Conservation (phyloP, 2,329 filamentous ascomycete genomes). For the Phoma sp. region DNA sequence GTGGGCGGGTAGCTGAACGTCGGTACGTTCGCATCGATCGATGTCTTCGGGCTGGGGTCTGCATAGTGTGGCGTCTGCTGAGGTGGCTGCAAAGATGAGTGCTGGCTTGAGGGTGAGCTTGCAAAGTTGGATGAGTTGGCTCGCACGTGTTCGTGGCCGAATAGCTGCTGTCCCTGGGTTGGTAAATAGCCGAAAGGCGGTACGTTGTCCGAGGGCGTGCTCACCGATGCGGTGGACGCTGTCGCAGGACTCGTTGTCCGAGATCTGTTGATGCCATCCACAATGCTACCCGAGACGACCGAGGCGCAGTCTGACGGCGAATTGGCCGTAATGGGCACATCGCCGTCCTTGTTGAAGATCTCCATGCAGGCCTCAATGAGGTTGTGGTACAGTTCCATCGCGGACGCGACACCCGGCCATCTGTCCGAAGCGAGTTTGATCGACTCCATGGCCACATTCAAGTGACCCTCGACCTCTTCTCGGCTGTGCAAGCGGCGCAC, state of each 20-base stretch:
- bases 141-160: slow-evolving; percentile 35
- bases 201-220: slow-evolving; percentile 44
- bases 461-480: slow-evolving; percentile 76
- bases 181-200: slow-evolving; percentile 49
- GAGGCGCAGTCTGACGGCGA: slow-evolving; percentile 57
- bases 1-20: slow-evolving; percentile 38
- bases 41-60: slow-evolving; percentile 40
- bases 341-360: slow-evolving; percentile 74
- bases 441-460: slow-evolving; percentile 77
- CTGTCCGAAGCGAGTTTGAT: slow-evolving; percentile 81
- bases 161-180: slow-evolving; percentile 37
- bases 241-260: slow-evolving; percentile 54
- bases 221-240: slow-evolving; percentile 47
- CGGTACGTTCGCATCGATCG: slow-evolving; percentile 37
- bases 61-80: slow-evolving; percentile 37
- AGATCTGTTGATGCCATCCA: slow-evolving; percentile 53
- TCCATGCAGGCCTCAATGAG: slow-evolving; percentile 85
- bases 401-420: slow-evolving; percentile 89
- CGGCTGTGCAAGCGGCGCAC: slow-evolving; percentile 75
- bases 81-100: slow-evolving; percentile 34
- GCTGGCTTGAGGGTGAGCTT: slow-evolving; percentile 28
- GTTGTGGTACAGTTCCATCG: slow-evolving; percentile 84
- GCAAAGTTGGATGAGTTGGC: slow-evolving; percentile 26
- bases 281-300: slow-evolving; percentile 46
- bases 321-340: slow-evolving; percentile 56